Conservation (phyloP, 2,329 filamentous ascomycete species). For the Fusarium longipes region DNA sequence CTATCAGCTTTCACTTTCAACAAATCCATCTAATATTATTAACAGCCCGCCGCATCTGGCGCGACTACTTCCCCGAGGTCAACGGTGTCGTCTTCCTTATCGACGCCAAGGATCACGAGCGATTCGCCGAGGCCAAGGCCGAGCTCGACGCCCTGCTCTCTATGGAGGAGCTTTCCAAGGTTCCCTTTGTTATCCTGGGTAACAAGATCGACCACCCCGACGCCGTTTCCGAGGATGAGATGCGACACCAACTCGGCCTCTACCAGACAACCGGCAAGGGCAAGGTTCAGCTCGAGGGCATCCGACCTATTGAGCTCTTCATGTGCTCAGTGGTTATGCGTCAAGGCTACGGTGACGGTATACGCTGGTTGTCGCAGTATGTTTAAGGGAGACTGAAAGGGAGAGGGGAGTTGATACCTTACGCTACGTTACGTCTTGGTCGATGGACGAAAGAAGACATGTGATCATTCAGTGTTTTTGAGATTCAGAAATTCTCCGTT, state of each 20-base stretch:
- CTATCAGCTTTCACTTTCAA: not conserved
- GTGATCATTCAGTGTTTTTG: constrained; percentile 47
- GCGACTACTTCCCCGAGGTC: constrained; percentile 96
- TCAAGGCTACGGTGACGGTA: constrained; percentile 92
- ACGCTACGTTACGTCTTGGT: constrained; percentile 19
- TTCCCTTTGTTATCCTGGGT: constrained; percentile 93
- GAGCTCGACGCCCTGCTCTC: constrained; percentile 94
- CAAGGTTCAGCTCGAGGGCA: constrained; percentile 91
- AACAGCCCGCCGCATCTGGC: constrained; percentile 91
- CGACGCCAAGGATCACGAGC: constrained; percentile 96
- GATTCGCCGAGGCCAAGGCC: constrained; percentile 92
- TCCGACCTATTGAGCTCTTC: constrained; percentile 95
- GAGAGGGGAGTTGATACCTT: constrained; percentile 35
- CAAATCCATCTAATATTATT: not conserved
- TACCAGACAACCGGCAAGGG: constrained; percentile 98
- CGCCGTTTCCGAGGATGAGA: constrained; percentile 93
- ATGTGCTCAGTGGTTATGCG: constrained; percentile 99
- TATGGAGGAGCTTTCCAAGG: constrained; percentile 97
- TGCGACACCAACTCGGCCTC: constrained; percentile 89
- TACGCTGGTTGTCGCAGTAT: constrained; percentile 93
- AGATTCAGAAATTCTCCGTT: constrained; percentile 51
- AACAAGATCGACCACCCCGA: constrained; percentile 99
- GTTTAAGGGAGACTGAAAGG: constrained; percentile 66
- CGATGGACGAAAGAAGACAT: constrained; percentile 30
- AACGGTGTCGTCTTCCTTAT: constrained; percentile 98